Conservation (phyloP, 2,329 filamentous ascomycete species). For the Ascochyta fabae region DNA sequence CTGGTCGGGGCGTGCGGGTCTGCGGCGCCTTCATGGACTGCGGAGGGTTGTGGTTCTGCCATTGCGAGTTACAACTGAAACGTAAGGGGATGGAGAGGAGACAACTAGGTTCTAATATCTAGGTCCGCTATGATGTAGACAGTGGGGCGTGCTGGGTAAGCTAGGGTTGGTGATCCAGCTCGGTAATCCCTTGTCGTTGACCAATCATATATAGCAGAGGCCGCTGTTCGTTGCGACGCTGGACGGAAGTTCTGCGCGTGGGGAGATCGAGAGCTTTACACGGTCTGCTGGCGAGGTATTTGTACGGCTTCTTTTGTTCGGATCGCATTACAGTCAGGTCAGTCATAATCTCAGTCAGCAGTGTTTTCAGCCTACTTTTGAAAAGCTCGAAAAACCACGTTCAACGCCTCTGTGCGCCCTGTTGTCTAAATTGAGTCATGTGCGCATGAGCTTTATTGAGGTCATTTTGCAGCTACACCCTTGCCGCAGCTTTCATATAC, state of each 20-base stretch:
- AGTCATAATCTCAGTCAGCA: constrained; percentile 4
- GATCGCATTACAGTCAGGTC: background rate
- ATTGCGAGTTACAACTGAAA: constrained; percentile 49
- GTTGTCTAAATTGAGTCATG: constrained; percentile 30
- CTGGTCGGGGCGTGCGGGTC: constrained; percentile 51
- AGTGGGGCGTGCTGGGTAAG: constrained; percentile 17
- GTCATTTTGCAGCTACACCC: constrained; percentile 26
- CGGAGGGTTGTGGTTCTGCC: constrained; percentile 67
- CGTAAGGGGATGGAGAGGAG: background rate
- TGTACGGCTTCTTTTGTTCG: background rate
- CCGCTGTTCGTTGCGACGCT: constrained; percentile 21
- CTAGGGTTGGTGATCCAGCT: constrained; percentile 2
- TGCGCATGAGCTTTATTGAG: constrained; percentile 25
- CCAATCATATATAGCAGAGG: constrained; percentile 26
- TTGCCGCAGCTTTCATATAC: constrained; percentile 29
- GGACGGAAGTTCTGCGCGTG: background rate
- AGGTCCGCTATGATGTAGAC: constrained; percentile 5
- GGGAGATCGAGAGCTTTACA: constrained; percentile 8
- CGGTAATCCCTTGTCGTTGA: constrained; percentile 10
- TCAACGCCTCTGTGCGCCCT: background rate
- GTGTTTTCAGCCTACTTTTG: background rate
- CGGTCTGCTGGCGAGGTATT: background rate
- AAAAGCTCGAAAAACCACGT: too few species aligned
- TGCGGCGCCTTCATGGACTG: constrained; percentile 65
- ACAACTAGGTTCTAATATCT: too few species aligned